Conservation (phyloP, 805 yeast genomes). For the Yarrowia sp. region DNA sequence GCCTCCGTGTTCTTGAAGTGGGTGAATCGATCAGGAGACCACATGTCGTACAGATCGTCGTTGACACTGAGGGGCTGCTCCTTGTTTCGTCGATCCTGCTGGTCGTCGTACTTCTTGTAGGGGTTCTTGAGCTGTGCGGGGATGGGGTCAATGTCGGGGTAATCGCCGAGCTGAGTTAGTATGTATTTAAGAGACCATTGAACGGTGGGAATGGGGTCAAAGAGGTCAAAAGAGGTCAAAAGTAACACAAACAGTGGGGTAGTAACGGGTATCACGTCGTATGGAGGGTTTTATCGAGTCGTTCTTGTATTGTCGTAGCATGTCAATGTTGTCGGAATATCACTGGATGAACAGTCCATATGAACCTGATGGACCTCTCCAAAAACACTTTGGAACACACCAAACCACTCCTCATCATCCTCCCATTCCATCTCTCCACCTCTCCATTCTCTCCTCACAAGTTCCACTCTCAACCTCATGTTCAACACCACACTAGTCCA, state of each 20-base stretch:
- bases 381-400: not conserved
- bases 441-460: not conserved
- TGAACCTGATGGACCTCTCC: not conserved
- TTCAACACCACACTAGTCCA: not conserved
- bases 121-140: slow-evolving; percentile 70
- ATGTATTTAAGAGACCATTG: not conserved
- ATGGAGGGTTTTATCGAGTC: too few species aligned
- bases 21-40: slow-evolving; percentile 80
- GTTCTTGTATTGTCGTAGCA: too few species aligned
- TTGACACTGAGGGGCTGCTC: slow-evolving; percentile 60
- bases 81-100: slow-evolving; percentile 74
- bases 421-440: not conserved
- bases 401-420: not conserved
- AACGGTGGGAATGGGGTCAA: too few species aligned
- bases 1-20: slow-evolving; percentile 61
- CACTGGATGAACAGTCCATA: too few species aligned
- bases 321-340: too few species aligned
- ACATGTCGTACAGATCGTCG: slow-evolving; percentile 73
- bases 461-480: not conserved
- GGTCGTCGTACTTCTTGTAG: slow-evolving; percentile 71
- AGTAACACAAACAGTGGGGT: too few species aligned
- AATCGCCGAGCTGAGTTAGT: slow-evolving; percentile 44
- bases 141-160: slow-evolving; percentile 58
- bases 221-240: too few species aligned
- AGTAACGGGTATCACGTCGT: too few species aligned